Conservation (phyloP, 768 basidiomycete genomes). For the Boletales sp. region DNA sequence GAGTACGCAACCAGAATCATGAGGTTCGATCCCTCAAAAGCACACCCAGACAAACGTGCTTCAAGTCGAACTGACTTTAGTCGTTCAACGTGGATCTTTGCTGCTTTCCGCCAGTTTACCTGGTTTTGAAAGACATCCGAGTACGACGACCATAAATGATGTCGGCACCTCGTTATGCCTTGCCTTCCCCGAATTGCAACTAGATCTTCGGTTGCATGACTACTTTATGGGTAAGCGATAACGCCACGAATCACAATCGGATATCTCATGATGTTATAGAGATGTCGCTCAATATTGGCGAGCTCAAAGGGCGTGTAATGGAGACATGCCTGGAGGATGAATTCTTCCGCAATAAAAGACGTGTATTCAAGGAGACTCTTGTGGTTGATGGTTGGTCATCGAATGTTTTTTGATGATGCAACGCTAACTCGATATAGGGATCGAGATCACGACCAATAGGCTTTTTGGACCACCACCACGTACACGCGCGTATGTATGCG, state of each 20-base stretch:
- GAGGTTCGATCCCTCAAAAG: slow-evolving; percentile 6
- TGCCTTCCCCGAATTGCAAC: slow-evolving; percentile 62
- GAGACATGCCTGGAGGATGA: slow-evolving; percentile 44
- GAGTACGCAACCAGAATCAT: slow-evolving; percentile 10
- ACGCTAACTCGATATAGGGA: slow-evolving; percentile 38
- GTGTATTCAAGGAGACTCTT: slow-evolving; percentile 32
- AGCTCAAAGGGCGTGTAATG: slow-evolving; percentile 51
- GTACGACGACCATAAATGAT: slow-evolving; percentile 29
- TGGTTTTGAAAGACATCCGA: slow-evolving; percentile 46
- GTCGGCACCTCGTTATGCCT: slow-evolving; percentile 56
- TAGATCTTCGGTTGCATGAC: slow-evolving; percentile 79
- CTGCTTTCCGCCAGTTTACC: slow-evolving; percentile 66
- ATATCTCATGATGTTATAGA: slow-evolving; percentile 42
- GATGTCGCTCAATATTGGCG: slow-evolving; percentile 70
- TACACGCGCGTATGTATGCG: slow-evolving; percentile 82
- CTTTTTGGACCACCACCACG: slow-evolving; percentile 87
- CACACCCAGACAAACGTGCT: slow-evolving; percentile 71
- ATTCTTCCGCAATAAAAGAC: slow-evolving; percentile 23
- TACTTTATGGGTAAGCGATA: slow-evolving; percentile 73
- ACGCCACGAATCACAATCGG: background rate
- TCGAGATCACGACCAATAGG: slow-evolving; percentile 79
- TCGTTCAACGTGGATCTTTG: slow-evolving; percentile 49
- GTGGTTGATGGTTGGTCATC: slow-evolving; percentile 46
- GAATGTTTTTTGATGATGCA: background rate
- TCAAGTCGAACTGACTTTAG: slow-evolving; percentile 64